phyloP scores from a whole-genome alignment of 2,329 filamentous ascomycete species.

The Venturia asperata region DNA sequence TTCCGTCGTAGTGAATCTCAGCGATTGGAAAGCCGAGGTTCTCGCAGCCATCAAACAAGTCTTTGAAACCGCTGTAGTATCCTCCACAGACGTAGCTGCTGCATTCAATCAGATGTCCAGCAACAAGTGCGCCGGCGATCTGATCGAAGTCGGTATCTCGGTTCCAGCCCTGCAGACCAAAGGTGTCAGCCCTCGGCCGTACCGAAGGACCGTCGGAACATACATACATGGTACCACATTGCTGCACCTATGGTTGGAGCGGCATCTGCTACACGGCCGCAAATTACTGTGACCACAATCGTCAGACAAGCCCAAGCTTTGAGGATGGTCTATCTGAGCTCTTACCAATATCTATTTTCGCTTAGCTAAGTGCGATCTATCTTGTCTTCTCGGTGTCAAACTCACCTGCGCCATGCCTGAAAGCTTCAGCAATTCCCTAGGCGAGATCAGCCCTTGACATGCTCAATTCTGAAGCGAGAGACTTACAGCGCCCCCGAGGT shows the following conservation, averaged over 20 bases:
- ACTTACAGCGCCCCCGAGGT: constrained; percentile 31
- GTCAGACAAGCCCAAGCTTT: constrained; percentile 19
- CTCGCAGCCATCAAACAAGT: constrained; percentile 24
- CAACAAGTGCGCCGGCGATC: constrained; percentile 35
- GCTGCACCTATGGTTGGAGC: constrained; percentile 28
- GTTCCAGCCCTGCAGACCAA: constrained; percentile 32
- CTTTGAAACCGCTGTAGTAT: constrained; percentile 40
- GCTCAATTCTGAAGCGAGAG: not conserved
- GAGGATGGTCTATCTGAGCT: too few species aligned
- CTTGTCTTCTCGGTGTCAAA: constrained; percentile 30
- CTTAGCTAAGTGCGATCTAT: not conserved
- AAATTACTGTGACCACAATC: constrained; percentile 27
- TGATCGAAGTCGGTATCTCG: constrained; percentile 32
- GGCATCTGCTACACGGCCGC: constrained; percentile 40
- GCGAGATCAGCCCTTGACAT: not conserved
- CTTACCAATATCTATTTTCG: too few species aligned
- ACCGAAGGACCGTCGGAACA: not conserved
- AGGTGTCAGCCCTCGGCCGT: constrained; percentile 31
- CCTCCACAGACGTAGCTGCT: constrained; percentile 37
- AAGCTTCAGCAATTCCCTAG: constrained; percentile 33
- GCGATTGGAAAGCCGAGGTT: constrained; percentile 43
- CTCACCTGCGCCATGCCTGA: constrained; percentile 38
- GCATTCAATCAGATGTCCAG: constrained; percentile 32
- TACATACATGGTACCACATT: constrained; percentile 36
- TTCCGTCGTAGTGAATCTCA: constrained; percentile 30